Percentiles rank a stretch among this genome's conserved stretches.
Conservation (phyloP, 2,329 filamentous ascomycete species). For the Alternaria incomplexa region DNA sequence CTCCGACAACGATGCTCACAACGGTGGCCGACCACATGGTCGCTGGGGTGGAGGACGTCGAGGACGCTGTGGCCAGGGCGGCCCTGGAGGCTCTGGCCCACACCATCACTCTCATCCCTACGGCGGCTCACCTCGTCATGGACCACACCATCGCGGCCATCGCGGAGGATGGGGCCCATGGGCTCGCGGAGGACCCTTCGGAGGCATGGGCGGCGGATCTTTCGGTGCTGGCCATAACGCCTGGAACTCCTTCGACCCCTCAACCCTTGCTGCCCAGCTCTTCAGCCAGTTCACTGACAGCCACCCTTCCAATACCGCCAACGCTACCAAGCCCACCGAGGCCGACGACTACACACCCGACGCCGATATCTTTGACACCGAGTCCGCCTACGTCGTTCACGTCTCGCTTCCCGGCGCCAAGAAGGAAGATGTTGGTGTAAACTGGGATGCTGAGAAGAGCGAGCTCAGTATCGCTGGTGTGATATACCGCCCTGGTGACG, state of each 20-base stretch:
- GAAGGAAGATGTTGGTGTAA: conserved; percentile 78
- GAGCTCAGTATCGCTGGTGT: conserved; percentile 73
- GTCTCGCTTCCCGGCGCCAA: conserved; percentile 76
- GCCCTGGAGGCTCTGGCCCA: conserved; percentile 23
- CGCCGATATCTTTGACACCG: conserved; percentile 77
- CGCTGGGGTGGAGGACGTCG: conserved; percentile 27
- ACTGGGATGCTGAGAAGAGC: conserved; percentile 74
- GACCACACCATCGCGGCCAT: conserved; percentile 19
- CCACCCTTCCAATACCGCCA: conserved; percentile 19
- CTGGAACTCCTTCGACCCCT: conserved; percentile 30
- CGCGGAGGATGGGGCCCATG: conserved; percentile 36
- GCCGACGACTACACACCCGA: conserved; percentile 64
- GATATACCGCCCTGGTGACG: conserved; percentile 71
- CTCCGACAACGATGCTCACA: conserved; percentile 29
- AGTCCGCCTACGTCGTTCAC: conserved; percentile 69
- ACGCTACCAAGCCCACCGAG: conserved; percentile 15
- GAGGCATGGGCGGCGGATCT: conserved; percentile 9
- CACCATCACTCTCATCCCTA: conserved; percentile 17
- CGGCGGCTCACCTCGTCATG: conserved; percentile 15
- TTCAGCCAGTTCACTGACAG: conserved; percentile 39
- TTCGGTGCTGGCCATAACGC: conserved; percentile 14
- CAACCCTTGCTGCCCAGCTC: conserved; percentile 43
- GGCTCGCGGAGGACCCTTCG: conserved; percentile 24
- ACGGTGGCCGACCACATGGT: conserved; percentile 15
- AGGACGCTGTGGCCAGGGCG: conserved; percentile 31